phyloP scores from a whole-genome alignment of 2,329 filamentous ascomycete genomes.

The Fusarium hostae region DNA sequence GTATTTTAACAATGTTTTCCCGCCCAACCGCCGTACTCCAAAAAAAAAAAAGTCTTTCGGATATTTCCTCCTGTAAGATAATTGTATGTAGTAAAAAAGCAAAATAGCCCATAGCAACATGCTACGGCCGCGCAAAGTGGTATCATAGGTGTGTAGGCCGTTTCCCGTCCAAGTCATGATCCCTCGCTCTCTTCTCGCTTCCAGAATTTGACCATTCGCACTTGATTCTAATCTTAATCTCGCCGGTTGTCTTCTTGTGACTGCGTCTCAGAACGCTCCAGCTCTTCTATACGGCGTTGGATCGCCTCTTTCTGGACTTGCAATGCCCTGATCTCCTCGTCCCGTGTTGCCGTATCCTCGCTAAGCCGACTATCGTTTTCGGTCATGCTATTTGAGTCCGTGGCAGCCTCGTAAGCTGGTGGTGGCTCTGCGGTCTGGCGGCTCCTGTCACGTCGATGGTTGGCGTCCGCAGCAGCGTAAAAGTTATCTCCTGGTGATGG shows the following conservation, averaged over 20 bases:
- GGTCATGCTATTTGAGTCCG: conserved; percentile 37
- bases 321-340: conserved; percentile 48
- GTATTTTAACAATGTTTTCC: background rate
- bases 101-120: conserved; percentile 30
- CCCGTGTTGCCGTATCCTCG: conserved; percentile 37
- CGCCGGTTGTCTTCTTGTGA: conserved; percentile 15
- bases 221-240: conserved; percentile 4
- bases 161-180: conserved; percentile 38
- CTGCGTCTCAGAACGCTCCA: conserved; percentile 44
- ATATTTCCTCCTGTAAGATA: conserved; percentile 12
- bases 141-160: conserved; percentile 46
- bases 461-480: conserved; percentile 26
- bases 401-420: conserved; percentile 47
- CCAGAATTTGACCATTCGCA: conserved; percentile 4
- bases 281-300: conserved; percentile 50
- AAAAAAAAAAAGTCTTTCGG: background rate
- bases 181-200: conserved; percentile 14
- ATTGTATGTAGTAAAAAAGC: conserved; percentile 23
- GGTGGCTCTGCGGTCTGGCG: conserved; percentile 43
- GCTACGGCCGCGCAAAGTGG: conserved; percentile 44
- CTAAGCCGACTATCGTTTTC: conserved; percentile 40
- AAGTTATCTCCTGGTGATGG: conserved; percentile 26
- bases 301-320: conserved; percentile 51
- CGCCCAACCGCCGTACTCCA: conserved; percentile 10
- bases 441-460: conserved; percentile 22